Conservation (phyloP, 2,329 filamentous ascomycete species). For the Pseudocercospora pini-densiflorae region DNA sequence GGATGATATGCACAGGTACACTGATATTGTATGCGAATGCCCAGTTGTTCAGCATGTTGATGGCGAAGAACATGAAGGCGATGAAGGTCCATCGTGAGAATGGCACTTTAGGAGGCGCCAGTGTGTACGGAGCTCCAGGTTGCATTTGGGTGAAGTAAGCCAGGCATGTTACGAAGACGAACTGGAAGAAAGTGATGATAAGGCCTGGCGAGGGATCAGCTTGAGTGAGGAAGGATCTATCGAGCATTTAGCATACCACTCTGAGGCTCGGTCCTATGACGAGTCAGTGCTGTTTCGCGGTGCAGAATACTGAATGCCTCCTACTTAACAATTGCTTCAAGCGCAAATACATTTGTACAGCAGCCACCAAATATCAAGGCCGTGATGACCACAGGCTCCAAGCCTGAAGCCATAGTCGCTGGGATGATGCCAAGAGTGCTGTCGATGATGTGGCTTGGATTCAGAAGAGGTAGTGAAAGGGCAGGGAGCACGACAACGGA, state of each 20-base stretch:
- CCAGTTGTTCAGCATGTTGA: constrained; percentile 97
- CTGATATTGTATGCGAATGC: constrained; percentile 97
- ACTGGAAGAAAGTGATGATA: constrained; percentile 57
- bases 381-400: constrained; percentile 60
- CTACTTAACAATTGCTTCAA: constrained; percentile 94
- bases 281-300: neutral
- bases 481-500: neutral
- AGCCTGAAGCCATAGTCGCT: constrained; percentile 18
- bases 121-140: constrained; percentile 68
- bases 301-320: constrained; percentile 39
- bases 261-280: constrained; percentile 73
- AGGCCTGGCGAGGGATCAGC: constrained; percentile 61
- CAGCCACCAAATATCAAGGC: constrained; percentile 93
- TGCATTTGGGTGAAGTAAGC: constrained; percentile 53
- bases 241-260: constrained; percentile 64
- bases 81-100: constrained; percentile 85
- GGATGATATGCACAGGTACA: constrained; percentile 94
- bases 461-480: neutral
- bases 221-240: neutral
- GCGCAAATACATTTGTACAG: constrained; percentile 94
- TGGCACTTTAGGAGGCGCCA: constrained; percentile 79
- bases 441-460: neutral
- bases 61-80: constrained; percentile 86
- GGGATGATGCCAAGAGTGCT: neutral
- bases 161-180: constrained; percentile 66